Base-by-base conservation (phyloP, 2,329 filamentous ascomycete species). In the Venturia carpophila region DNA sequence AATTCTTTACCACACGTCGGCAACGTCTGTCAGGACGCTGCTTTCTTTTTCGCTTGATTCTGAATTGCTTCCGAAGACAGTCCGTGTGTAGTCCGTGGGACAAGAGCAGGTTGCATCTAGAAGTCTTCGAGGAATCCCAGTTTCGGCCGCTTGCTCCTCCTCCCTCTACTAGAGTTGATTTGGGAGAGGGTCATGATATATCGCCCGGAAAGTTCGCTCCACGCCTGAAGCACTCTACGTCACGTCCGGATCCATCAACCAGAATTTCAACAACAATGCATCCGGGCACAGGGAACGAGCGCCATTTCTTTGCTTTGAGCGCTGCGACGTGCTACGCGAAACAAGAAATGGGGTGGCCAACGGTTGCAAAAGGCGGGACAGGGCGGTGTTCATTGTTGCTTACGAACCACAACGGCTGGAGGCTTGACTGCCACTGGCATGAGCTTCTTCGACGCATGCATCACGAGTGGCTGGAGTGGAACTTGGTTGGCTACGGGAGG, bases 361-460 rank as follows among this genome's bases (percentile, higher is more conserved):
- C 27, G 15, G 52, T 11, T 58, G 52, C 27, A 56, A 37, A 19
- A 56, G 52, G 49, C 52, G 27, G 52, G 15, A 56, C n/a, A 56
- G 52, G 52, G 52, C 52, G n/a, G 5, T 19, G 17, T 58, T 34
- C 37, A 27, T 37, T 37, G n/a, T n/a, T n/a, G n/a, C 24, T 58
- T 15, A 37, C 27, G 17, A 58, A 27, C 52, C 52, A 58, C 30
- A 30, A 9, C n/a, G 52, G 27, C 2, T n/a, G 30, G 30, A 37
- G 37, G 30, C 52, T 58, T 56, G 27, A 49, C 21, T 49, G 21
- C 21, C 2, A 15, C 2, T 49, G 21, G 47, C 5, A 17, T 17
- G 52, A 56, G 52, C 52, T 58, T 58, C 30, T 58, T 58, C 19
- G 30, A 58, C 7, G 52, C 47, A 52, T 27, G 52, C 30, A n/a